Percentiles rank a stretch among this genome's conserved stretches.
Evolutionary conservation across 1,284 basidiomycete genomes (phyloP).

Genomic region (Hemileia vastatrix): DNA sequence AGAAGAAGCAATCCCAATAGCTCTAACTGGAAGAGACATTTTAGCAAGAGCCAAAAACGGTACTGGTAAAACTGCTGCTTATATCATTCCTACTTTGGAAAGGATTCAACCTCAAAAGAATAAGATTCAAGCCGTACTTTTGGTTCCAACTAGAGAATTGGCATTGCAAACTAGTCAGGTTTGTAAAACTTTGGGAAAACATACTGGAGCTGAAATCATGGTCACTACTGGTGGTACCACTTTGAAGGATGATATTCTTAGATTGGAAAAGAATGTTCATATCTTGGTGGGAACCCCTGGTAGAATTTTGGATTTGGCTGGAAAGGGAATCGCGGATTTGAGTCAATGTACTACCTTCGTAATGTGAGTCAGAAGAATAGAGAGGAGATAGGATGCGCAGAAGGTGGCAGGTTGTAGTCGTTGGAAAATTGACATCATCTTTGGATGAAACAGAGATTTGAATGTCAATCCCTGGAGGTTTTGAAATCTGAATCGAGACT

Average conservation of each 20-base stretch:
- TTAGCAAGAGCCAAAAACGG: slow-evolving; percentile 60
- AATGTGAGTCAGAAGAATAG: no score
- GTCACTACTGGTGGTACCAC: slow-evolving; percentile 97
- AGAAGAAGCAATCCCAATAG: slow-evolving; percentile 65
- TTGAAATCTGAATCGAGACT: background rate
- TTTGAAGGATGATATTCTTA: slow-evolving; percentile 91
- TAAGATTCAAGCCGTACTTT: slow-evolving; percentile 88
- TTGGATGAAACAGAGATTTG: background rate
- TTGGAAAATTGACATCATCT: background rate
- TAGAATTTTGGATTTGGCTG: slow-evolving; percentile 84
- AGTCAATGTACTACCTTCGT: slow-evolving; percentile 90
- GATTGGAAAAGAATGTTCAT: slow-evolving; percentile 79
- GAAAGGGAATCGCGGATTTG: slow-evolving; percentile 86
- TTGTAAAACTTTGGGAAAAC: slow-evolving; percentile 91
- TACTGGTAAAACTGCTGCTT: slow-evolving; percentile 77
- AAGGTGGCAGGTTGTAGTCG: background rate
- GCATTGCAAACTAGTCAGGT: slow-evolving; percentile 94
- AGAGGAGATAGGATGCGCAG: background rate
- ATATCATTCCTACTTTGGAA: slow-evolving; percentile 92
- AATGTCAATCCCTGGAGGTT: background rate
- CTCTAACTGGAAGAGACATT: slow-evolving; percentile 55
- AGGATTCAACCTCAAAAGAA: slow-evolving; percentile 73
- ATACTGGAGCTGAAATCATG: slow-evolving; percentile 92
- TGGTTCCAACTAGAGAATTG: slow-evolving; percentile 88
- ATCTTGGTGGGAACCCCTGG: slow-evolving; percentile 95